Percentiles rank a stretch among this genome's conserved stretches.
phyloP scores from a whole-genome alignment of 306 rosid species.

The Parietaria judaica region DNA sequence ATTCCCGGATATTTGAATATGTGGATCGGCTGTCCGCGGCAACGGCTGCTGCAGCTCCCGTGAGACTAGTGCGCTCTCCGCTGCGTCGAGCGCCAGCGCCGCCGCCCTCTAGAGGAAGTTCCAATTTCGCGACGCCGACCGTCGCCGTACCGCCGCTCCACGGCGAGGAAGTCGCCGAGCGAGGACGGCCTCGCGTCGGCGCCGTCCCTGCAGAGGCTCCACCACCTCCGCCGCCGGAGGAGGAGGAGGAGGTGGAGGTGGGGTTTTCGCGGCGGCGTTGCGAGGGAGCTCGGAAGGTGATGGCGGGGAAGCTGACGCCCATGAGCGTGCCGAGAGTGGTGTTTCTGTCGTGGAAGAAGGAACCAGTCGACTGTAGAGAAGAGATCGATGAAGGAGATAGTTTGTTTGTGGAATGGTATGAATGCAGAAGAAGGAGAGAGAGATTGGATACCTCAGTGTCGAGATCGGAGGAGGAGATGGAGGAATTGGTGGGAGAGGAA shows the following conservation, averaged over 20 bases:
- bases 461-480: constrained; percentile 95
- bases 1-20: constrained; percentile 50
- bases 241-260: constrained; percentile 6
- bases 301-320: constrained; percentile 86
- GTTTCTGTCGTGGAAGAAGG: constrained; percentile 88
- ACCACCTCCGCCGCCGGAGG: constrained; percentile 52
- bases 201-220: constrained; percentile 75
- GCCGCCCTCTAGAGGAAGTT: constrained; percentile 64
- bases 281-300: constrained; percentile 73
- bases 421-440: background rate
- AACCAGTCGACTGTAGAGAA: constrained; percentile 74
- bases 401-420: too few species aligned
- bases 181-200: constrained; percentile 64
- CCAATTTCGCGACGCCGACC: constrained; percentile 21
- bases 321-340: constrained; percentile 77
- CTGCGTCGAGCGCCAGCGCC: constrained; percentile 48
- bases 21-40: constrained; percentile 57
- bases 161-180: constrained; percentile 83
- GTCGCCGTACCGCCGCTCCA: constrained; percentile 60
- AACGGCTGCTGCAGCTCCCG: constrained; percentile 49
- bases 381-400: too few species aligned
- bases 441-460: constrained; percentile 57
- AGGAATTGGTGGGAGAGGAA: constrained; percentile 80
- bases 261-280: constrained; percentile 54
- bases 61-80: constrained; percentile 59